Percentiles rank a stretch among this genome's conserved stretches.
These are phyloP conservation scores for Pichia manshurica DNA, from an alignment of 805 yeast species.

Conservation along the genomic window DNA sequence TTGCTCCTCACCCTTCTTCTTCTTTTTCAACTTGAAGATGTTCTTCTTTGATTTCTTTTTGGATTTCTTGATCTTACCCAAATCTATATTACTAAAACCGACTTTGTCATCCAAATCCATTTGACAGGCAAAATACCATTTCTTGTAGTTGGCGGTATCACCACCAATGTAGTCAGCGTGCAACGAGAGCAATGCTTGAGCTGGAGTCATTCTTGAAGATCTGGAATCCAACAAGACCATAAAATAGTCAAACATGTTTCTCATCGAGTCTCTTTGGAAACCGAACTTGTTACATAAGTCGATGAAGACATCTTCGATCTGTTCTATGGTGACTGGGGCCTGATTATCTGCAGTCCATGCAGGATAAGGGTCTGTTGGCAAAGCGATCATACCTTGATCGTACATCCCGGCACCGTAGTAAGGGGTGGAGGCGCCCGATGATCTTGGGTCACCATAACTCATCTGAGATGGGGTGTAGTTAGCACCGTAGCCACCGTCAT, in stretches of 20 bases:
- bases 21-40: slow-evolving; percentile 34
- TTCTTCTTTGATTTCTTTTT: slow-evolving; percentile 71
- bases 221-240: slow-evolving; percentile 80
- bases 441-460: slow-evolving; percentile 81
- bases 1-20: slow-evolving; percentile 56
- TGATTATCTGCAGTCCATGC: slow-evolving; percentile 98
- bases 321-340: slow-evolving; percentile 78
- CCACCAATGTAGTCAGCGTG: slow-evolving; percentile 90
- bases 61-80: slow-evolving; percentile 71
- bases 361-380: slow-evolving; percentile 92
- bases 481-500: slow-evolving; percentile 49
- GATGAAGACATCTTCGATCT: slow-evolving; percentile 80
- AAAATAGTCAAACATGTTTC: slow-evolving; percentile 84
- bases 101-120: slow-evolving; percentile 78
- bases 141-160: slow-evolving; percentile 76
- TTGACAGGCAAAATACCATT: slow-evolving; percentile 87
- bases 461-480: slow-evolving; percentile 71
- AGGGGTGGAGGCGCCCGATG: slow-evolving; percentile 94
- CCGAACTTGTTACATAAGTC: slow-evolving; percentile 81
- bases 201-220: slow-evolving; percentile 84
- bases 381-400: slow-evolving; percentile 49
- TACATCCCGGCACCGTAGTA: slow-evolving; percentile 40
- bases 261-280: slow-evolving; percentile 89
- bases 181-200: slow-evolving; percentile 73
- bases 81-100: slow-evolving; percentile 75